Evolutionary conservation across 2,329 filamentous ascomycete genomes (phyloP).

Genomic region (Cercospora sojina): DNA sequence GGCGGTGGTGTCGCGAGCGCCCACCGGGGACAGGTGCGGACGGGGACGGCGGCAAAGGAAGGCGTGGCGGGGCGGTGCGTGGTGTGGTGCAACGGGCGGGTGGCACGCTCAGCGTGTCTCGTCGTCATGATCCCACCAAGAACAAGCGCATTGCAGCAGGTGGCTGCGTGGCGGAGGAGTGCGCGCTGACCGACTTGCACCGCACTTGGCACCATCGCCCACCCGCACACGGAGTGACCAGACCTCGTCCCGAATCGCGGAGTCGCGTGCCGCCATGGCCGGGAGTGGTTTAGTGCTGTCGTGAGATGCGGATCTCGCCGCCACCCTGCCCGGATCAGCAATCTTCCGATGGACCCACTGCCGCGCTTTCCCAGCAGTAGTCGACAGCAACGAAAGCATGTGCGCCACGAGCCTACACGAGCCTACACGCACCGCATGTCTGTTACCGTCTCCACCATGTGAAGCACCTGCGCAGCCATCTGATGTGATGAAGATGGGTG

Average conservation of each 20-base stretch:
- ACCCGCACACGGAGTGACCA: conserved; percentile 3
- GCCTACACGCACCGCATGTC: neutral
- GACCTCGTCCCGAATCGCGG: neutral
- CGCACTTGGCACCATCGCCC: neutral
- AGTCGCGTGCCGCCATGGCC: neutral
- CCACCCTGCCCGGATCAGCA: neutral
- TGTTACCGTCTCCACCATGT: neutral
- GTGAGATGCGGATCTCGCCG: conserved; percentile 1
- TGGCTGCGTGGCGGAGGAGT: neutral
- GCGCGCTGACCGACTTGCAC: neutral
- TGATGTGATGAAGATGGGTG: neutral
- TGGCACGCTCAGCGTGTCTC: neutral
- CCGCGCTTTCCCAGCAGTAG: neutral
- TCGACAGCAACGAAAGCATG: neutral
- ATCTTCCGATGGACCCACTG: neutral
- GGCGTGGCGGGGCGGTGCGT: neutral
- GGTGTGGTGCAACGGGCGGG: neutral
- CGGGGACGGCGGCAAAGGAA: neutral
- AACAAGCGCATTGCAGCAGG: too few relatives aligned
- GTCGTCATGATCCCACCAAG: conserved; percentile 2
- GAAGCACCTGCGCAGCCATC: neutral
- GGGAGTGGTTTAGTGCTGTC: neutral
- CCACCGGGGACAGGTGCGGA: neutral
- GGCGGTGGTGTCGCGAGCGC: neutral
- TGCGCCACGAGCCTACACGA: neutral